Evolutionary conservation across 2,329 filamentous ascomycete species (phyloP), one percentile per base, ranked within the genome.

Genomic region (Helminthosporium solani): DNA sequence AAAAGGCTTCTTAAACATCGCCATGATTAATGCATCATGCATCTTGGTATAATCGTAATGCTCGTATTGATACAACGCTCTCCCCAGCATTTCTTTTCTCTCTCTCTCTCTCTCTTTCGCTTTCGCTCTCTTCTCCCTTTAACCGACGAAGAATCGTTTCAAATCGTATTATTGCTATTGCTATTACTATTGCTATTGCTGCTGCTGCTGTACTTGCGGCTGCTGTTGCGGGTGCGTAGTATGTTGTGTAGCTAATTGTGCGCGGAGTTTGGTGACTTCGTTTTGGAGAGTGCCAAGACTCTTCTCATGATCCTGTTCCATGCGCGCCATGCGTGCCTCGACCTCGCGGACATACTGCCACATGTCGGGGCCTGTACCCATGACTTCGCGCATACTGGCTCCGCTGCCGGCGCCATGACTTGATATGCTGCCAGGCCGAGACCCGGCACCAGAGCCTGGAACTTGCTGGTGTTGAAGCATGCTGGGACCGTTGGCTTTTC

Each of bases 291-390:
- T 63, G 7, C 63, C 60, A 35, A 78, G 75, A 39, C 71, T 70
- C 40, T 71, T 57, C 44, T 75, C 73, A 52, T 77, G 73, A 46
- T 78, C 75, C 55, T 77, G 73, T 46, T 73, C 70, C 67, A 74
- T 75, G 20, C 70, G 58, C 15, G 66, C 64, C 64, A 77, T 73
- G 15, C 72, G 67, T 27, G 60, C 79, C 61, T 92, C 87, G 40
- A 92, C 74, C 15, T 77, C 78, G 46, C 88, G 83, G 27, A 91
- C 81, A 59, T 90, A 90, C 3, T 78, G 73, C 85, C 85, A 90
- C 7, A 91, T 73, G 33, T 83, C 84, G 21, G 64, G 49, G 7
- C 53, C 48, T 12, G 63, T 58, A 72, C 42, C 82, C 66, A 89
- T 85, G 49, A 89, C 76, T 57, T 88, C 89, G 50, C 81, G 81